Base-by-base conservation (phyloP, 2,329 filamentous ascomycete species). In the Fusarium robinianum region DNA sequence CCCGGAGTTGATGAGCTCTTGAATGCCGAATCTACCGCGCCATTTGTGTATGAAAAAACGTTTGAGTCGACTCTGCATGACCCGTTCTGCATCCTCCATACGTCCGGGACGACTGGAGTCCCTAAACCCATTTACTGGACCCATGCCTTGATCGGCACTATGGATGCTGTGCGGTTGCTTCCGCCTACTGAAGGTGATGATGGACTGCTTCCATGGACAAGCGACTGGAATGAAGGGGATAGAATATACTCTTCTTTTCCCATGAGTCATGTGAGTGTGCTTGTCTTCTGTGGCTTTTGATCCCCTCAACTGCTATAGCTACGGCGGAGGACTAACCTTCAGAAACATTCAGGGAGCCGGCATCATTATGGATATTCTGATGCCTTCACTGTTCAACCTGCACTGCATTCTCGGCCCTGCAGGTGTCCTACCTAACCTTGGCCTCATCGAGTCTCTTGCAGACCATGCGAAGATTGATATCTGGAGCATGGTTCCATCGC, bases 51-150 rank as follows among this genome's bases (percentile, higher is more conserved):
- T 38, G 55, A 50, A 4, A 67, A 64, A 26, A 62, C 55, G 2
- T 71, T 63, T n/a, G 61, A 64, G 3, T 51, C 63, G 3, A 67
- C 64, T 5, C 51, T 49, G 0, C 49, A 64, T 19, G 69, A 72
- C 1, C 64, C 66, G 0, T 67, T 72, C 5, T 62, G 67, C 17
- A 60, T 68, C 17, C 39, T 72, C 1, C 72, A 74, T 34, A 73
- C 72, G 0, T 73, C 69, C 4, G 72, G 72, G 2, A 65, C 67
- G 2, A 75, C 72, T 3, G 71, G 72, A 3, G 41, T 70, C 0
- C 71, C 70, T 2, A 74, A 74, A 36, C 69, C 68, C 0, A 67
- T 74, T n/a, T 37, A 54, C 2, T 62, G 63, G 52, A 63, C 65
- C 4, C 64, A 74, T 46, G 60, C 49, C 0, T 34, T 64, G 17